Evolutionary conservation across 2,329 filamentous ascomycete genomes (phyloP).

Genomic region (Penicillium sp.): DNA sequence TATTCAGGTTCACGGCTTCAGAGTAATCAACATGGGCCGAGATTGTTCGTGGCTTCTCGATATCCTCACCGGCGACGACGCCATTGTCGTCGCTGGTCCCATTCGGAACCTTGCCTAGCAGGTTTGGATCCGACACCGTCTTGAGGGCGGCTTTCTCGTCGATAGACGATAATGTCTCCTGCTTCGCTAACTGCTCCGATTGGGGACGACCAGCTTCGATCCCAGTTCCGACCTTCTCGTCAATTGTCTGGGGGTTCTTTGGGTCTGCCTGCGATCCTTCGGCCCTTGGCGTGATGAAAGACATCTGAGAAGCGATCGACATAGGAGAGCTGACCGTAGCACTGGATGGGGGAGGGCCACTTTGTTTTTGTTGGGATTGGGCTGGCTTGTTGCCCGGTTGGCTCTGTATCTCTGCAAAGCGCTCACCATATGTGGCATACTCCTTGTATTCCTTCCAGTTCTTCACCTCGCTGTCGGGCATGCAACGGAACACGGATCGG

Average conservation of each 20-base stretch:
- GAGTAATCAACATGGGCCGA: constrained; percentile 39
- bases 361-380: constrained; percentile 44
- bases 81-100: constrained; percentile 25
- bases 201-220: constrained; percentile 38
- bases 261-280: constrained; percentile 31
- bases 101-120: constrained; percentile 24
- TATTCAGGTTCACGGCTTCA: constrained; percentile 41
- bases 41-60: constrained; percentile 32
- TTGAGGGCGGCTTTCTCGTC: constrained; percentile 47
- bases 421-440: constrained; percentile 71
- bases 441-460: constrained; percentile 93
- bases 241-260: constrained; percentile 29
- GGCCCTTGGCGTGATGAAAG: constrained; percentile 27
- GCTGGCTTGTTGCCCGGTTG: constrained; percentile 51
- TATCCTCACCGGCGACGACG: constrained; percentile 27
- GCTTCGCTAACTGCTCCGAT: constrained; percentile 25
- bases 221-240: constrained; percentile 37
- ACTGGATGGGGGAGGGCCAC: constrained; percentile 39
- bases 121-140: constrained; percentile 25
- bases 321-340: constrained; percentile 21
- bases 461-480: constrained; percentile 91
- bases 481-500: constrained; percentile 89
- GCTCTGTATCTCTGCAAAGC: constrained; percentile 69
- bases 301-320: constrained; percentile 26
- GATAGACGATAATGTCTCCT: constrained; percentile 32